Percentiles rank a stretch among this genome's conserved stretches.
These are phyloP conservation scores for Pyrenula massariospora DNA, from an alignment of 495 filamentous ascomycete genomes.

Conservation along the genomic window DNA sequence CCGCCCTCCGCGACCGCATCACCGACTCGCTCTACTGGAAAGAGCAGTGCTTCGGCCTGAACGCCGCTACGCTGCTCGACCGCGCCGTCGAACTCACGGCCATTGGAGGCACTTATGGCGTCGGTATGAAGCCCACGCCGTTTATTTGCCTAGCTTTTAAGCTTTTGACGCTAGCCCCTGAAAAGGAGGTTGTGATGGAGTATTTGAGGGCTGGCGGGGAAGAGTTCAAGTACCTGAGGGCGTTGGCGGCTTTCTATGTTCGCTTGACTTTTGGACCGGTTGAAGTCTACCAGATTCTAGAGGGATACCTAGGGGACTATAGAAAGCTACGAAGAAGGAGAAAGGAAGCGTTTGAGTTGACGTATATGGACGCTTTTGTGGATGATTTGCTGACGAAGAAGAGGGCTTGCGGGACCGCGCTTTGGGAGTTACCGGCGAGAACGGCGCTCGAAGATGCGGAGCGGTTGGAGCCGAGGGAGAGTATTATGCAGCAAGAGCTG, in stretches of 20 bases:
- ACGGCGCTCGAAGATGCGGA: conserved; percentile 83
- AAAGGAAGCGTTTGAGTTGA: conserved; percentile 57
- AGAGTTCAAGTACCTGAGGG: conserved; percentile 82
- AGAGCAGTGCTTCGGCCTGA: conserved; percentile 93
- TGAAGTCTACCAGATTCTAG: conserved; percentile 67
- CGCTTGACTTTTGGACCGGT: conserved; percentile 76
- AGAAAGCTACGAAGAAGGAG: conserved; percentile 71
- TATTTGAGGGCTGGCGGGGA: conserved; percentile 60
- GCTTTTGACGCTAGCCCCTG: conserved; percentile 75
- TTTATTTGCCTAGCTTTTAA: conserved; percentile 96
- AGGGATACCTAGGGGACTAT: conserved; percentile 72
- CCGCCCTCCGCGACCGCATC: conserved; percentile 87
- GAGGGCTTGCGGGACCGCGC: conserved; percentile 76
- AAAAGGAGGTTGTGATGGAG: conserved; percentile 64
- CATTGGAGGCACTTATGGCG: conserved; percentile 78
- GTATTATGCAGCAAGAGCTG: conserved; percentile 69
- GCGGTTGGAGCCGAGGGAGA: conserved; percentile 71
- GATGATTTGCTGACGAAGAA: conserved; percentile 87
- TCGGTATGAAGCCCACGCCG: conserved; percentile 70
- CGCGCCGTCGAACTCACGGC: conserved; percentile 73
- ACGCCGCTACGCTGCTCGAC: conserved; percentile 81
- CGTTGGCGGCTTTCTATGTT: conserved; percentile 82
- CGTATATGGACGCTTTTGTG: conserved; percentile 85
- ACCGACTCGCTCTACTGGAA: conserved; percentile 94
- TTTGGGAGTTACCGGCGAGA: conserved; percentile 83